Conservation (phyloP, 2,329 filamentous ascomycete genomes). For the Onygena corvina region DNA sequence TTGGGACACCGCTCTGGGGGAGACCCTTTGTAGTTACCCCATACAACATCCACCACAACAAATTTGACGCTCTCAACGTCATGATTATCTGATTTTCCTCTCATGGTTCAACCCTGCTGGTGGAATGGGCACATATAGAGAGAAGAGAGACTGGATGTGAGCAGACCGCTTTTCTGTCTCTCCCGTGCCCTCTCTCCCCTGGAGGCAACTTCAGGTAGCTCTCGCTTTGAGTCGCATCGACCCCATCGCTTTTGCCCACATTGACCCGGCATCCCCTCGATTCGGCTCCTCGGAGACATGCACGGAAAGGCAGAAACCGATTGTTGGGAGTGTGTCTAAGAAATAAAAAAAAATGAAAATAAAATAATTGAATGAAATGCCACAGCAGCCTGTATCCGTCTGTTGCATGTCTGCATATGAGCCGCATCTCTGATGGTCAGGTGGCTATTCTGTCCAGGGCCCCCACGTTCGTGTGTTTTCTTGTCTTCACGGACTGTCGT, state of each 20-base stretch:
- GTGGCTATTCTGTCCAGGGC: not conserved
- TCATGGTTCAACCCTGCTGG: not conserved
- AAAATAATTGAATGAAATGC: not conserved
- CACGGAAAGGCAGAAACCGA: too few species aligned
- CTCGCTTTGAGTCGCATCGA: not conserved
- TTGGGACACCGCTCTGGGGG: too few species aligned
- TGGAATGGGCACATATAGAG: too few species aligned
- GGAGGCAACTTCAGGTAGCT: too few species aligned
- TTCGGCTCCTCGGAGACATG: not conserved
- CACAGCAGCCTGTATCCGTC: not conserved
- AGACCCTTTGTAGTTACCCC: too few species aligned
- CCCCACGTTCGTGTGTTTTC: not conserved
- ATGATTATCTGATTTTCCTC: not conserved
- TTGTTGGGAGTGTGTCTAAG: too few species aligned
- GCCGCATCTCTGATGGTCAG: not conserved
- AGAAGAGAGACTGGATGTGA: too few species aligned
- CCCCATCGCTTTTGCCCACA: not conserved
- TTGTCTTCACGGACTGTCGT: too few species aligned
- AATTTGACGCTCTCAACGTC: slow-evolving; percentile 2
- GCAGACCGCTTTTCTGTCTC: not conserved
- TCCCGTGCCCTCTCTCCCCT: not conserved
- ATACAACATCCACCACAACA: too few species aligned
- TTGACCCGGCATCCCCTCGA: not conserved
- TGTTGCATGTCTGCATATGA: not conserved
- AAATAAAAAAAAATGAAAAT: not conserved